Evolutionary conservation across 1,284 basidiomycete genomes (phyloP), one percentile per base, ranked within the genome.

Genomic region (Sphaerobolus stellatus): DNA sequence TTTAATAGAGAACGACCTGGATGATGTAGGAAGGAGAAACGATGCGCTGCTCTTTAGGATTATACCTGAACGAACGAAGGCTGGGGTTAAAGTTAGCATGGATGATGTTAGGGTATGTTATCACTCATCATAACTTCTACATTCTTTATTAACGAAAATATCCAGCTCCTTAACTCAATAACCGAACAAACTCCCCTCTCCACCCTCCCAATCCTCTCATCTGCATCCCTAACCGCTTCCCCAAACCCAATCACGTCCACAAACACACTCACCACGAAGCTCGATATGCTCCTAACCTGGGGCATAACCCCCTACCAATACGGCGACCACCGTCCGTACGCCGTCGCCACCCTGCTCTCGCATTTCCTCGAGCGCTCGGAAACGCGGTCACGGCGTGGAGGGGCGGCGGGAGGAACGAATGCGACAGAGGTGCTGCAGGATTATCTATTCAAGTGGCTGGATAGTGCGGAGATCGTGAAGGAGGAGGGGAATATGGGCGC

Each of bases 241-340:
- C 59, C 72, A 0, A 92, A 86, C 70, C 92, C 94, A 4, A 74
- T 76, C 27, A 76, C 75, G 61, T 73, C 71, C 25, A 70, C 28
- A 63, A 68, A 58, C 66, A 68, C 66, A 14, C 86, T 90, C 60
- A 68, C 75, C n/a, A 77, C 78, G 55, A 93, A 94, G 66, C 77
- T 94, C 20, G 85, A 90, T 61, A 83, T 88, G 52, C 78, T 95
- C 2, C 78, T 96, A 25, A 90, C 89, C 1, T 96, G 93, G 94
- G 84, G 86, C 58, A 87, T 94, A 52, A 91, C 91, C 0, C 81
- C 86, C 6, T 76, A 90, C 28, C 91, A 93, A 67, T 90, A 90
- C 52, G 92, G 92, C 2, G 83, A 89, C 41, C 93, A 94, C 64
- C 82, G 94, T 22, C 85, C 90, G 4, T 91, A 90, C 61, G 90